A percentile compares a stretch with the other conserved stretches of the same genome.
Evolutionary conservation across 306 rosid genomes (phyloP).

Genomic region (Pyrus communis): DNA sequence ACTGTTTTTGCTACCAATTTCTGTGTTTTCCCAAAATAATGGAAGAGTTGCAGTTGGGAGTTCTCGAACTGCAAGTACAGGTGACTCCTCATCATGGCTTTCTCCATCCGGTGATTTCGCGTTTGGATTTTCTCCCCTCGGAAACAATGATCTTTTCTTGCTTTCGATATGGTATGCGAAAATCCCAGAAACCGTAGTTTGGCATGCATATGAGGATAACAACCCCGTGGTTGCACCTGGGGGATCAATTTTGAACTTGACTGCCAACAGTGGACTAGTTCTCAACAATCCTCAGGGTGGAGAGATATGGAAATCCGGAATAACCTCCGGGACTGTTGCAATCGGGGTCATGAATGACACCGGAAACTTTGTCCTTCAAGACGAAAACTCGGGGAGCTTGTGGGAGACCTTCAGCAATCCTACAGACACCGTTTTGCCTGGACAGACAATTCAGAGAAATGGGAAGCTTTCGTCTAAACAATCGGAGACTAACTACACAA

Average conservation of each 20-base stretch:
- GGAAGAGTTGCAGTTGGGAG: constrained; percentile 17
- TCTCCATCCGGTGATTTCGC: constrained; percentile 18
- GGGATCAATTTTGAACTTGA: constrained; percentile 23
- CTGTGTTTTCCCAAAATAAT: constrained; percentile 25
- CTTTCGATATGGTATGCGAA: constrained; percentile 47
- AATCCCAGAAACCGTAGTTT: constrained; percentile 36
- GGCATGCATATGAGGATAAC: constrained; percentile 21
- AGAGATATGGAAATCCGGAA: background rate
- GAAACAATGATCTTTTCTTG: constrained; percentile 9
- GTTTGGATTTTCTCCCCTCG: constrained; percentile 39
- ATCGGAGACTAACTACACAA: constrained; percentile 20
- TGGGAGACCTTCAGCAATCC: constrained; percentile 45
- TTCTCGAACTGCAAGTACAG: constrained; percentile 18
- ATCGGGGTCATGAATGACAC: background rate
- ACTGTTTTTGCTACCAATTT: constrained; percentile 3
- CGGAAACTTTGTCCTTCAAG: constrained; percentile 17
- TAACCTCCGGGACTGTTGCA: background rate
- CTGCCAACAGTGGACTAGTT: background rate
- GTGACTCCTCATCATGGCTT: constrained; percentile 32
- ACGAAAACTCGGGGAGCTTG: background rate
- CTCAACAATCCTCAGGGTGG: constrained; percentile 3
- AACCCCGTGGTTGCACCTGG: constrained; percentile 5
- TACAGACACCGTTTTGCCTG: constrained; percentile 46
- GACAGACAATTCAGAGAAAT: constrained; percentile 20
- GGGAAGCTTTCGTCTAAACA: constrained; percentile 12